These are phyloP conservation scores for Knufia petricola DNA, from an alignment of 2,329 filamentous ascomycete species.

Conservation along the genomic window DNA sequence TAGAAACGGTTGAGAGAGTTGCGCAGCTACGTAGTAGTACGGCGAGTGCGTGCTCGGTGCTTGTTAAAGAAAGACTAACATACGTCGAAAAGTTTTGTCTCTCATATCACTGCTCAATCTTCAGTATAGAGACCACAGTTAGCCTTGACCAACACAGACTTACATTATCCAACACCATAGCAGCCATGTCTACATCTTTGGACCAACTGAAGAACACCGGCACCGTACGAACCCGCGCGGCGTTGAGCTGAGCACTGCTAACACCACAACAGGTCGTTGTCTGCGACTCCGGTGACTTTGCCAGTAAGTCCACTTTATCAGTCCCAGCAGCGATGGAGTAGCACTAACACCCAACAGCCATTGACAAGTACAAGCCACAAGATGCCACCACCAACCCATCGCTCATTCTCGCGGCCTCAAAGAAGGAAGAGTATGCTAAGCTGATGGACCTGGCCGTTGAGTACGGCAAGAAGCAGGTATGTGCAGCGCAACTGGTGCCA, in stretches of 20 bases:
- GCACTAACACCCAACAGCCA: constrained; percentile 50
- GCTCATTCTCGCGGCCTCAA: constrained; percentile 92
- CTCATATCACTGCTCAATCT: no score
- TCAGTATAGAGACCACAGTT: no score
- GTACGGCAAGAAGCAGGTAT: constrained; percentile 70
- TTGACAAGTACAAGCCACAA: constrained; percentile 99
- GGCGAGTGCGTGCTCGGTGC: no score
- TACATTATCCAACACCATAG: background rate
- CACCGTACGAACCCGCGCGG: constrained; percentile 60
- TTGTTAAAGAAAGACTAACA: no score
- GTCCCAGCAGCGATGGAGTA: constrained; percentile 10
- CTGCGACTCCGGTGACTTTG: constrained; percentile 89
- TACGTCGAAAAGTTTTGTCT: no score
- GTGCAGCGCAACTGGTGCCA: constrained; percentile 22
- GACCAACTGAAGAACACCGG: constrained; percentile 95
- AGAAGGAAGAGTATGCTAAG: constrained; percentile 92
- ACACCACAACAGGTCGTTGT: constrained; percentile 63
- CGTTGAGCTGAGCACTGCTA: constrained; percentile 13
- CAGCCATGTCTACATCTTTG: constrained; percentile 71
- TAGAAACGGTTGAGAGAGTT: no score
- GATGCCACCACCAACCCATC: constrained; percentile 99
- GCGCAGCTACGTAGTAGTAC: no score
- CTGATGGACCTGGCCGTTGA: constrained; percentile 77
- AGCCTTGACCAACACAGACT: background rate
- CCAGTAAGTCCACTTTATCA: constrained; percentile 48